Percentiles rank a stretch among this genome's conserved stretches.
These are phyloP conservation scores for Chytriomyces hyalinus DNA, from an alignment of 192 early-diverging fungal species.

Conservation along the genomic window DNA sequence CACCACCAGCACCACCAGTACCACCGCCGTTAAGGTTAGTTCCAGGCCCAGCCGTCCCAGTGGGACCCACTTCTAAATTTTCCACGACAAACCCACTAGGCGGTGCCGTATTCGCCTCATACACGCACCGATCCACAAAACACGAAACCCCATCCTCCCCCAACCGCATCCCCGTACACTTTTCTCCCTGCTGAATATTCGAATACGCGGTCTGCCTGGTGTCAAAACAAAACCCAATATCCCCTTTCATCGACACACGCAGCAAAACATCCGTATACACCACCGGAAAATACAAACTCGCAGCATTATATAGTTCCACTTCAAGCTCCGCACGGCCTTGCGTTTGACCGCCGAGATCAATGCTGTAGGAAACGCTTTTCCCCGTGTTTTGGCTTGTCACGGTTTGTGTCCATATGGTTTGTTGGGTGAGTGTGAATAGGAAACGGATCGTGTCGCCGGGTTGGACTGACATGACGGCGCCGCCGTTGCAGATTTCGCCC, in stretches of 20 bases:
- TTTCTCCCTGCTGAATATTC: slow-evolving; percentile 10
- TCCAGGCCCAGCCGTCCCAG: too few species aligned
- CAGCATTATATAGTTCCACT: slow-evolving; percentile 18
- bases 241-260: background rate
- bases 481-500: slow-evolving; percentile 19
- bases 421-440: background rate
- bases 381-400: background rate
- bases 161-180: background rate
- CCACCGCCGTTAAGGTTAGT: too few species aligned
- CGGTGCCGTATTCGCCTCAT: background rate
- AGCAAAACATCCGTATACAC: background rate
- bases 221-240: slow-evolving; percentile 2
- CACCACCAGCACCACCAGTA: too few species aligned
- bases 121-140: slow-evolving; percentile 6
- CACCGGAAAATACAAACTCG: background rate
- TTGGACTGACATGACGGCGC: background rate
- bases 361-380: background rate
- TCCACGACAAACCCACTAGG: background rate
- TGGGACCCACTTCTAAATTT: too few species aligned
- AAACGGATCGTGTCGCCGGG: slow-evolving; percentile 17
- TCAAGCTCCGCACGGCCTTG: slow-evolving; percentile 28
- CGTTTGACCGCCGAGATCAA: slow-evolving; percentile 1
- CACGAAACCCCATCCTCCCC: slow-evolving; percentile 2
- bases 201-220: background rate
- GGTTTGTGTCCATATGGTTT: slow-evolving; percentile 12